Percentiles rank a stretch among this genome's conserved stretches.
Evolutionary conservation across 2,329 filamentous ascomycete species (phyloP).

Genomic region (Thelonectria discophora): DNA sequence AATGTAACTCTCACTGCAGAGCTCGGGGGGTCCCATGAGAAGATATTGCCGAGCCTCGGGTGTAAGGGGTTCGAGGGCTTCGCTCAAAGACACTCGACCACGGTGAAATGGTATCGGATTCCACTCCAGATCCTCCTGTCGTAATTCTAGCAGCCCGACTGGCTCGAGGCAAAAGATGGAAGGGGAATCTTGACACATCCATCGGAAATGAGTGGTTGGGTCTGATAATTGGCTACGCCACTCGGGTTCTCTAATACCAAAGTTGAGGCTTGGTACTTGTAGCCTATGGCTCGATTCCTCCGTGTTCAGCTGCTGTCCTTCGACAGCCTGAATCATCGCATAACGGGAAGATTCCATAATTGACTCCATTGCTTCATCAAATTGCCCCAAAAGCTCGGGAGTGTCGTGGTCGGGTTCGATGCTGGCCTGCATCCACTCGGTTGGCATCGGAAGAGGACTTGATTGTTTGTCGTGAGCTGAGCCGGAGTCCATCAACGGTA

Average conservation of each 20-base stretch:
- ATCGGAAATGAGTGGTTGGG: conserved; percentile 39
- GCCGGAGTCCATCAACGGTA: conserved; percentile 36
- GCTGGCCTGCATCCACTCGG: conserved; percentile 1
- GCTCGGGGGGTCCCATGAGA: conserved; percentile 2
- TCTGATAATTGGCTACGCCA: conserved; percentile 35
- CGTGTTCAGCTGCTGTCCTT: conserved; percentile 44
- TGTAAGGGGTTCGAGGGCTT: conserved; percentile 26
- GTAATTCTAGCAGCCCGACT: conserved; percentile 1
- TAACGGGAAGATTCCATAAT: conserved; percentile 32
- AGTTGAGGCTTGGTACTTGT: conserved; percentile 42
- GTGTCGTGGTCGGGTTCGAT: background rate
- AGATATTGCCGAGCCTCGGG: conserved; percentile 26
- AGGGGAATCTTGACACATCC: conserved; percentile 31
- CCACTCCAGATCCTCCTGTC: conserved; percentile 39
- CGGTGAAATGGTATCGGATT: conserved; percentile 28
- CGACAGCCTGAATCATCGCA: conserved; percentile 24
- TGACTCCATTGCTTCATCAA: conserved; percentile 39
- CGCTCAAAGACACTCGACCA: conserved; percentile 14
- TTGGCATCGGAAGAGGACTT: background rate
- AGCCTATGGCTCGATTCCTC: conserved; percentile 41
- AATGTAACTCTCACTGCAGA: conserved; percentile 34
- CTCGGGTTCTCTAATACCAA: conserved; percentile 33
- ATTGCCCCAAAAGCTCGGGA: conserved; percentile 17
- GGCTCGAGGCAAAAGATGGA: conserved; percentile 15
- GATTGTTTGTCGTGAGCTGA: conserved; percentile 10